A percentile compares a stretch with the other conserved stretches of the same genome.
Evolutionary conservation across 2,329 filamentous ascomycete species (phyloP).

Genomic region (Verticillium isaacii): DNA sequence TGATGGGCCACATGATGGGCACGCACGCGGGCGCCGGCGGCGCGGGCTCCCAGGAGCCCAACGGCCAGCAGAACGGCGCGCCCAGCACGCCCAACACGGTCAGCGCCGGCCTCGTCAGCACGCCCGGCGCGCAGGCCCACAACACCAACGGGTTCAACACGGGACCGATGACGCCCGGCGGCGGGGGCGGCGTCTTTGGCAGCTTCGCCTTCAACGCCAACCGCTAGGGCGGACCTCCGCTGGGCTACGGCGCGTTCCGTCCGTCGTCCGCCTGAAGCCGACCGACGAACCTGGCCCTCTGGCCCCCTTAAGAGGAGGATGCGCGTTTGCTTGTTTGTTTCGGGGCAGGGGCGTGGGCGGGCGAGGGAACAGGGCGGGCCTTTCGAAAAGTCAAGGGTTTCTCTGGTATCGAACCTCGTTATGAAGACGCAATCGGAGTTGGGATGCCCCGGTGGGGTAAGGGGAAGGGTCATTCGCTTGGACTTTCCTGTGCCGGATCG

Average conservation of each 20-base stretch:
- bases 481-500: not conserved
- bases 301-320: not conserved
- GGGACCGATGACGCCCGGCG: constrained; percentile 74
- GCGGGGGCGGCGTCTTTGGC: constrained; percentile 70
- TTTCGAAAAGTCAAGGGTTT: not conserved
- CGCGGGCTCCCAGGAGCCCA: constrained; percentile 30
- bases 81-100: constrained; percentile 68
- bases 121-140: constrained; percentile 43
- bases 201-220: constrained; percentile 55
- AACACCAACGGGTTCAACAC: constrained; percentile 54
- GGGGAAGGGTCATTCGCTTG: not conserved
- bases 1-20: constrained; percentile 27
- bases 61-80: constrained; percentile 39
- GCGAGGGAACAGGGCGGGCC: not conserved
- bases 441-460: not conserved
- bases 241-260: not conserved
- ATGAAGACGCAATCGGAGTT: not conserved
- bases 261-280: not conserved
- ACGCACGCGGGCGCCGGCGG: constrained; percentile 22
- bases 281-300: not conserved
- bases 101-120: constrained; percentile 41
- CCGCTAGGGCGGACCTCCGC: constrained; percentile 19
- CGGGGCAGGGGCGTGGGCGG: not conserved
- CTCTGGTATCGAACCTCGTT: constrained; percentile 6
- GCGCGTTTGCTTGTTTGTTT: not conserved